phyloP scores from a whole-genome alignment of 2,329 filamentous ascomycete species.

The Neofusicoccum kwambonambiense region DNA sequence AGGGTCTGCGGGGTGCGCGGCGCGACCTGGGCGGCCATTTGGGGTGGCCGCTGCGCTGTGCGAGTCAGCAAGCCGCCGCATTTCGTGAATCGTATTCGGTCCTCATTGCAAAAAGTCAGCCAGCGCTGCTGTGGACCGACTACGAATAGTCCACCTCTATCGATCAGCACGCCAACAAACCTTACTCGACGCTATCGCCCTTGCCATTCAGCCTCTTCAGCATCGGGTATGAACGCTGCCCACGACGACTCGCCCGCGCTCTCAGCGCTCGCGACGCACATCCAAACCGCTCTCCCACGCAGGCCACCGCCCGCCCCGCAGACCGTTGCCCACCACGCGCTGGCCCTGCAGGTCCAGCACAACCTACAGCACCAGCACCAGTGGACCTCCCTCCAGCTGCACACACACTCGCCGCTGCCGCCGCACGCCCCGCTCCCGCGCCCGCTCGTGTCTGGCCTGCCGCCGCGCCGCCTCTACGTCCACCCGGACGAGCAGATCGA shows the following conservation, averaged over 20 bases:
- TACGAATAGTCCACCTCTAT: too few species aligned
- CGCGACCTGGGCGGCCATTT: too few species aligned
- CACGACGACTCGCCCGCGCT: constrained; percentile 17
- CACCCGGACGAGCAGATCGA: constrained; percentile 81
- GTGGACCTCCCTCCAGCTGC: constrained; percentile 63
- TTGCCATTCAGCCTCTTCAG: neutral
- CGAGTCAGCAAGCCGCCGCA: neutral
- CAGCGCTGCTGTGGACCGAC: too few species aligned
- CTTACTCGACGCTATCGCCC: neutral
- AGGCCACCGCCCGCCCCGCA: constrained; percentile 25
- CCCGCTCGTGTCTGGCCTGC: constrained; percentile 69
- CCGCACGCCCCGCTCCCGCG: constrained; percentile 48
- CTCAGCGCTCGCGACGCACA: constrained; percentile 43
- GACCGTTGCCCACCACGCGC: constrained; percentile 38
- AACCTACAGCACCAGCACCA: constrained; percentile 75
- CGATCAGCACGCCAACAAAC: neutral
- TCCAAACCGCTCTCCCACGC: constrained; percentile 26
- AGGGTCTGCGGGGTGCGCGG: neutral
- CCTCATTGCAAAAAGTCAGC: neutral
- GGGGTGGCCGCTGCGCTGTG: neutral
- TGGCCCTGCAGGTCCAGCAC: constrained; percentile 62
- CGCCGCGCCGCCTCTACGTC: constrained; percentile 70
- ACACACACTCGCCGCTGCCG: constrained; percentile 47
- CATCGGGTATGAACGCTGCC: neutral
- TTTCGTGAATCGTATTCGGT: constrained; percentile 4